These are phyloP conservation scores for Chytridiales sp. DNA, from an alignment of 371 early-diverging fungal genomes.

Conservation along the genomic window DNA sequence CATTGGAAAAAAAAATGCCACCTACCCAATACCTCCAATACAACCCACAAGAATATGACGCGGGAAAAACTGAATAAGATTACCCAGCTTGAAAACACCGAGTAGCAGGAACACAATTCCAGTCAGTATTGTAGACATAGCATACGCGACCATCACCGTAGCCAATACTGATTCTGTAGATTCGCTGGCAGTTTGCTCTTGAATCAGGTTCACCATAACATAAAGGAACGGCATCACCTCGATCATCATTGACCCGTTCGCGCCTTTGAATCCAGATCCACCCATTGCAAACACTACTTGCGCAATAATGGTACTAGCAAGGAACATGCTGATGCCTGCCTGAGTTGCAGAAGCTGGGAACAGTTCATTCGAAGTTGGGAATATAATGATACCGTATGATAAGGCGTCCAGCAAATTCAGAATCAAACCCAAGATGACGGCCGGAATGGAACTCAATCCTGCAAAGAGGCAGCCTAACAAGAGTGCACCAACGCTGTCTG, in stretches of 20 bases:
- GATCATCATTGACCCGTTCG: constrained; percentile 94
- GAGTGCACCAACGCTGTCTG: too few species aligned
- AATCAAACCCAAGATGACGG: constrained; percentile 83
- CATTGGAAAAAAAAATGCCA: neutral
- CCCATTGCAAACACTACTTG: constrained; percentile 84
- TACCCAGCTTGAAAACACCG: constrained; percentile 73
- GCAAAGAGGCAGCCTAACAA: too few species aligned
- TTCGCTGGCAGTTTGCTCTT: constrained; percentile 55
- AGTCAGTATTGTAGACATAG: constrained; percentile 70
- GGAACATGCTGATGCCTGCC: constrained; percentile 92
- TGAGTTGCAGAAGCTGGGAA: constrained; percentile 77
- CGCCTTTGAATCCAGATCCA: constrained; percentile 85
- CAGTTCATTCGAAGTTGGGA: constrained; percentile 70
- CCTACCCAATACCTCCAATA: constrained; percentile 61
- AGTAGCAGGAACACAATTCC: constrained; percentile 84
- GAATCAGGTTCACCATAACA: constrained; percentile 74
- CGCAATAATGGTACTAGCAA: constrained; percentile 72
- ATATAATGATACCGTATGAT: constrained; percentile 79
- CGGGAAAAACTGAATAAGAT: constrained; percentile 81
- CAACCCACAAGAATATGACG: constrained; percentile 93
- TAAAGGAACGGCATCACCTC: constrained; percentile 93
- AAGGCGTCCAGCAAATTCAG: constrained; percentile 88
- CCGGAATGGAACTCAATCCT: constrained; percentile 55
- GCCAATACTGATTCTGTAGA: constrained; percentile 71
- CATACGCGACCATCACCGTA: constrained; percentile 88